A percentile compares a stretch with the other conserved stretches of the same genome.
Evolutionary conservation across 2,329 filamentous ascomycete species (phyloP).

Genomic region (Alternaria sp.): DNA sequence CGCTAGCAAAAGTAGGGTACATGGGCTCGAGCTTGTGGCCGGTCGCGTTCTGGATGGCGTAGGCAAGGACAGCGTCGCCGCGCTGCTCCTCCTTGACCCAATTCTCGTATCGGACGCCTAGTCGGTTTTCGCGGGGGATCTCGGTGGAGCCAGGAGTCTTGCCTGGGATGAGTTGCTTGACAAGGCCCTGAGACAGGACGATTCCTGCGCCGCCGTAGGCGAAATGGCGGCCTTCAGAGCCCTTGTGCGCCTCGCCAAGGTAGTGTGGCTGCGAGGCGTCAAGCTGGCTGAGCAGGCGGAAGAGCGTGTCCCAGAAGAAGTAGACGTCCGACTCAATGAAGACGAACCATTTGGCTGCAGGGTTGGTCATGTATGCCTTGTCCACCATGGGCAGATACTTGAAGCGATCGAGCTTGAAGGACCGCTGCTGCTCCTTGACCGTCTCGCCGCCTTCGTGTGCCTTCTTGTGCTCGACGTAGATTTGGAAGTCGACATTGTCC

Average conservation of each 20-base stretch:
- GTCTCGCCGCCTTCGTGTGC: constrained; percentile 45
- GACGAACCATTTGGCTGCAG: constrained; percentile 48
- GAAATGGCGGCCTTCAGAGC: constrained; percentile 44
- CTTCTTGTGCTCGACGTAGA: constrained; percentile 56
- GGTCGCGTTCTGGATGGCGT: constrained; percentile 47
- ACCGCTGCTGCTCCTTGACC: constrained; percentile 57
- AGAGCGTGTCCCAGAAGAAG: constrained; percentile 50
- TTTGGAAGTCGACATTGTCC: constrained; percentile 59
- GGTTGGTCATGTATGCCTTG: constrained; percentile 53
- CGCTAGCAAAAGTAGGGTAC: constrained; percentile 50
- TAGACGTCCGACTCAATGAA: constrained; percentile 50
- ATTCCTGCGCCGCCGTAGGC: constrained; percentile 55
- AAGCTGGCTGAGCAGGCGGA: constrained; percentile 50
- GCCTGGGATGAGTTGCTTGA: constrained; percentile 54
- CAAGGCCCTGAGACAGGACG: constrained; percentile 58
- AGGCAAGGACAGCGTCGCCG: constrained; percentile 49
- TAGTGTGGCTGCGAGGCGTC: constrained; percentile 48
- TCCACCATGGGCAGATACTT: constrained; percentile 65
- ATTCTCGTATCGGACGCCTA: constrained; percentile 39
- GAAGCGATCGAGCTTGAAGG: constrained; percentile 65
- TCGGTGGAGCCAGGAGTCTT: constrained; percentile 37
- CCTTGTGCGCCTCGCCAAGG: constrained; percentile 47
- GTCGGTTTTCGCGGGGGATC: constrained; percentile 34
- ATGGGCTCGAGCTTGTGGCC: constrained; percentile 45
- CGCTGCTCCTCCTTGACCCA: constrained; percentile 54